These are phyloP conservation scores for Phialophora verrucosa DNA, from an alignment of 2,329 filamentous ascomycete species.

Conservation along the genomic window DNA sequence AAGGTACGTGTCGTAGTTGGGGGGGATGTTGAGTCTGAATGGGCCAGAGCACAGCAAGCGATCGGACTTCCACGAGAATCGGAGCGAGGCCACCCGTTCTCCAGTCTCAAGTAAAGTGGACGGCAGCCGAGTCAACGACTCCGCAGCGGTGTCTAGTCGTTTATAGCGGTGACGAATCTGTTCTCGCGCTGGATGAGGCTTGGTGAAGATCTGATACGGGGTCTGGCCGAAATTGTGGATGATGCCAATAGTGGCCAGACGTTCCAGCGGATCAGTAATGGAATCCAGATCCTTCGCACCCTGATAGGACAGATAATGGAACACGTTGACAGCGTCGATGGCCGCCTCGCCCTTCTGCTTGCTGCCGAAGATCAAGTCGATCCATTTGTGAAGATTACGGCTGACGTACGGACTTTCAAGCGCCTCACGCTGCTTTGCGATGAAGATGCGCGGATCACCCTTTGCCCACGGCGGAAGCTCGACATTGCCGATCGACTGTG, in stretches of 20 bases:
- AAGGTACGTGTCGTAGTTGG: constrained; percentile 84
- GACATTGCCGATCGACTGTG: constrained; percentile 81
- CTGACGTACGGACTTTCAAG: constrained; percentile 93
- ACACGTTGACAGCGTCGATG: constrained; percentile 89
- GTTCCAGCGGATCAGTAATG: constrained; percentile 85
- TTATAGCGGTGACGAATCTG: constrained; percentile 67
- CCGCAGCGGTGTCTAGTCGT: constrained; percentile 77
- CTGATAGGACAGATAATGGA: constrained; percentile 93
- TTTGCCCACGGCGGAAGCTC: constrained; percentile 95
- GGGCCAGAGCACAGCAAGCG: constrained; percentile 81
- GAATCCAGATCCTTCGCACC: constrained; percentile 91
- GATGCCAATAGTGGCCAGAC: constrained; percentile 87
- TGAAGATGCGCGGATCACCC: constrained; percentile 92
- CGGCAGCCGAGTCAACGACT: constrained; percentile 76
- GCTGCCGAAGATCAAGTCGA: constrained; percentile 90
- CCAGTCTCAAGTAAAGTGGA: constrained; percentile 70
- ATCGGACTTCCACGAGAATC: constrained; percentile 79
- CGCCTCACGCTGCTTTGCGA: constrained; percentile 93
- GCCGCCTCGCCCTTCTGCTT: constrained; percentile 95
- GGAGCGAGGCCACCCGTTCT: constrained; percentile 79
- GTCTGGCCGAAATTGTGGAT: constrained; percentile 99
- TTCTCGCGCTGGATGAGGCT: constrained; percentile 78
- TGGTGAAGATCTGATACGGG: constrained; percentile 89
- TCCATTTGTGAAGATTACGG: constrained; percentile 88
- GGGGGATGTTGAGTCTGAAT: constrained; percentile 85